These are phyloP conservation scores for Pyrenopolyporus hunteri DNA, from an alignment of 495 filamentous ascomycete species.

Conservation along the genomic window DNA sequence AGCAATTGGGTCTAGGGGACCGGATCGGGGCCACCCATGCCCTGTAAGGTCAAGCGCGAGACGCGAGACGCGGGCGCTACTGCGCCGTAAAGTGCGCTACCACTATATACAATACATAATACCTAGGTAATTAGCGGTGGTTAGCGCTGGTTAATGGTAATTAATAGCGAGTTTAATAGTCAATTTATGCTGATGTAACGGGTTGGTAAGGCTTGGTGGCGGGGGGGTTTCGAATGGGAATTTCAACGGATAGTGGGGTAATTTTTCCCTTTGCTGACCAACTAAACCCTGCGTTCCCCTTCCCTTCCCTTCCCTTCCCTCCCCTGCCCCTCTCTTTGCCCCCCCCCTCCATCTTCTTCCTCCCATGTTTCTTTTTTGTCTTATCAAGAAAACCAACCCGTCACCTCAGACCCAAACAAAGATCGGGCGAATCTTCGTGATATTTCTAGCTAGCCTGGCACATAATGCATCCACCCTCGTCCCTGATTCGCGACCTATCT, in stretches of 20 bases:
- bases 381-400: conserved; percentile 13
- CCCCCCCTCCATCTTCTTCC: not conserved
- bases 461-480: conserved; percentile 36
- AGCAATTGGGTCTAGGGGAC: too few species aligned
- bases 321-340: not conserved
- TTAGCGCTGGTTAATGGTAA: too few species aligned
- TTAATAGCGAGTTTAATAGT: too few species aligned
- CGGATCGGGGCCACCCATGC: too few species aligned
- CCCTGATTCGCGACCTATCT: conserved; percentile 27
- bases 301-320: too few species aligned
- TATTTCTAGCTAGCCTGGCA: conserved; percentile 30
- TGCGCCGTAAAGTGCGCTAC: not conserved
- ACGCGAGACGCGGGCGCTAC: conserved; percentile 14
- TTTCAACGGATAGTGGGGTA: conserved; percentile 1
- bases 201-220: conserved; percentile 31
- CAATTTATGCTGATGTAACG: conserved; percentile 29
- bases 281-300: not conserved
- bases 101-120: too few species aligned
- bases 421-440: conserved; percentile 30
- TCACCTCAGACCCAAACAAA: not conserved
- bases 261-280: conserved; percentile 17
- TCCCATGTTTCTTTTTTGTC: not conserved
- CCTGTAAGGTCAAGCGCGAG: conserved; percentile 21
- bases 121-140: too few species aligned
- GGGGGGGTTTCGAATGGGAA: conserved; percentile 16